These are phyloP conservation scores for Fusarium graminum DNA, from an alignment of 2,329 filamentous ascomycete genomes.

Conservation along the genomic window DNA sequence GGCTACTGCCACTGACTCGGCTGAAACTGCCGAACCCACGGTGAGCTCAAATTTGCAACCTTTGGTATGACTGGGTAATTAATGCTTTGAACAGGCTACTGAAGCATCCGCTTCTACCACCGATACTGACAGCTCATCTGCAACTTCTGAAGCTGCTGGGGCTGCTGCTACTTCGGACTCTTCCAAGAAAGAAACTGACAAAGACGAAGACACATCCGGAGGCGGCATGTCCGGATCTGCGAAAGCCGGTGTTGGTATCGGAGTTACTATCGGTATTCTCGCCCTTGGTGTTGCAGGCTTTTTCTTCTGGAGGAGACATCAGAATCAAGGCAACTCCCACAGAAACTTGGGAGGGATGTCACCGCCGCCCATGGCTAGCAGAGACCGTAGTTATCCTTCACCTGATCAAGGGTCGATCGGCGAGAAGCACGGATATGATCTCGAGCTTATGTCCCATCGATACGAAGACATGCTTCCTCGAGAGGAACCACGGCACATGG, in stretches of 20 bases:
- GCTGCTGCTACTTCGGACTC: slow-evolving; percentile 35
- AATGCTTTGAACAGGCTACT: slow-evolving; percentile 16
- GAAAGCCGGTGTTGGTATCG: slow-evolving; percentile 64
- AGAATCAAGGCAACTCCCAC: slow-evolving; percentile 50
- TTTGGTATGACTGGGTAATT: background rate
- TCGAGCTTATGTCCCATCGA: slow-evolving; percentile 65
- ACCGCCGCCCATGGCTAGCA: slow-evolving; percentile 64
- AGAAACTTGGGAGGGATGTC: slow-evolving; percentile 62
- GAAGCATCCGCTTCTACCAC: slow-evolving; percentile 35
- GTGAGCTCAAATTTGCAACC: slow-evolving; percentile 31
- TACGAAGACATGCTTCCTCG: slow-evolving; percentile 71
- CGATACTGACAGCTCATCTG: slow-evolving; percentile 29
- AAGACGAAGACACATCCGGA: slow-evolving; percentile 36
- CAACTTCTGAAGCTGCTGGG: slow-evolving; percentile 28
- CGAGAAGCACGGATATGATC: slow-evolving; percentile 58
- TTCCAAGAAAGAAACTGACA: slow-evolving; percentile 20
- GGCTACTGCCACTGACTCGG: slow-evolving; percentile 12
- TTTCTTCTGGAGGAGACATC: slow-evolving; percentile 51
- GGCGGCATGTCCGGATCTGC: slow-evolving; percentile 53
- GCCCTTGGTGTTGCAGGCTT: slow-evolving; percentile 57
- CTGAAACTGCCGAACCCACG: slow-evolving; percentile 20
- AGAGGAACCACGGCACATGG: slow-evolving; percentile 61
- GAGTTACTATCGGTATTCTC: slow-evolving; percentile 58
- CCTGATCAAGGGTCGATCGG: slow-evolving; percentile 54
- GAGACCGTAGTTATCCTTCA: slow-evolving; percentile 56